Conservation (phyloP, 129 eudicot genomes). For the Lactuca saligna region DNA sequence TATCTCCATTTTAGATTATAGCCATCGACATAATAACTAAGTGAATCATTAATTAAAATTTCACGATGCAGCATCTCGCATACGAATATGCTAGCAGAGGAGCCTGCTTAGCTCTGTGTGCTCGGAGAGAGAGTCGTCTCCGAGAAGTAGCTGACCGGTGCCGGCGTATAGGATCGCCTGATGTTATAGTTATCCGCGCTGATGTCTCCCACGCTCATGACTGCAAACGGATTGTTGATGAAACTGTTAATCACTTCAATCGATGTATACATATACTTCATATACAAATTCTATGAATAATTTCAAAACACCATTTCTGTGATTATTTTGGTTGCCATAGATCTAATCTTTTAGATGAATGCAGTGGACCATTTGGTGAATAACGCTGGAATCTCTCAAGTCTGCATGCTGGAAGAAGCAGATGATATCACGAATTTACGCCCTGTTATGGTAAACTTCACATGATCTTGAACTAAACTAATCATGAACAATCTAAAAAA, state of each 20-base stretch:
- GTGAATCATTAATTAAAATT: too few relatives aligned
- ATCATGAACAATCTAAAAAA: background rate
- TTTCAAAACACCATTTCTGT: background rate
- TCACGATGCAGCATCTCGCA: conserved; percentile 34
- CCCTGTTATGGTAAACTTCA: conserved; percentile 48
- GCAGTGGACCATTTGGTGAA: conserved; percentile 82
- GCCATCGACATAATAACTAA: background rate
- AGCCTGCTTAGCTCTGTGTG: conserved; percentile 57
- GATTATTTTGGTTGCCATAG: background rate
- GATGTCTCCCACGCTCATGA: conserved; percentile 57
- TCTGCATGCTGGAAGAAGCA: conserved; percentile 51
- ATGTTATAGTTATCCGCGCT: conserved; percentile 42
- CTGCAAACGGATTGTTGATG: conserved; percentile 49
- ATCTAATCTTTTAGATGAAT: background rate
- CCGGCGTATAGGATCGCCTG: conserved; percentile 48
- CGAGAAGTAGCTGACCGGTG: conserved; percentile 57
- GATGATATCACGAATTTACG: conserved; percentile 49
- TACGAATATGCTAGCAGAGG: conserved; percentile 54
- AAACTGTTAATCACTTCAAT: conserved; percentile 48
- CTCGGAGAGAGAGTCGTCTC: conserved; percentile 50
- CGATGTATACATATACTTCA: conserved; percentile 34
- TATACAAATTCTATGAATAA: background rate
- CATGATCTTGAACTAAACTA: too few relatives aligned
- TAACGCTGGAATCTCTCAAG: conserved; percentile 56
- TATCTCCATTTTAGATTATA: background rate